Evolutionary conservation across 768 basidiomycete species (phyloP).

Genomic region (Punctularia strigosozonata): DNA sequence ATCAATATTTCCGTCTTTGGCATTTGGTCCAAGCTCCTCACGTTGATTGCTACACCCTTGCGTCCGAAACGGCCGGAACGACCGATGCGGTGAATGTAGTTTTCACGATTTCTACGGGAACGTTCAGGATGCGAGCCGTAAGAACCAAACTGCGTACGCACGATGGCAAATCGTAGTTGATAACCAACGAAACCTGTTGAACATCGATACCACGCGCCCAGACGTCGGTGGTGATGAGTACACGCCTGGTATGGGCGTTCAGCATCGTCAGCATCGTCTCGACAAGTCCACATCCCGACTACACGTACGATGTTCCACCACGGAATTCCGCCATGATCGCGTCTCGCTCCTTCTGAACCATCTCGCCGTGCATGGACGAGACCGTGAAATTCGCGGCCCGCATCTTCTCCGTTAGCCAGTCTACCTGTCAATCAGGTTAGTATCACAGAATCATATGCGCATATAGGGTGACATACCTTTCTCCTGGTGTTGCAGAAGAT

Average conservation of each 20-base stretch:
- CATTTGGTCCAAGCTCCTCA: conserved; percentile 24
- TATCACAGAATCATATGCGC: background rate
- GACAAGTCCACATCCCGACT: conserved; percentile 4
- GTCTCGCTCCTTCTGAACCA: conserved; percentile 92
- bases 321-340: conserved; percentile 97
- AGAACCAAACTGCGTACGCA: conserved; percentile 26
- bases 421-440: conserved; percentile 43
- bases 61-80: conserved; percentile 98
- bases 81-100: conserved; percentile 99
- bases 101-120: conserved; percentile 75
- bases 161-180: conserved; percentile 94
- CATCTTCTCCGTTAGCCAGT: conserved; percentile 99
- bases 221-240: conserved; percentile 91
- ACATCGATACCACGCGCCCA: conserved; percentile 99
- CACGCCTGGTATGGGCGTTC: conserved; percentile 47
- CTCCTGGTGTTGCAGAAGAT: conserved; percentile 98
- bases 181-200: conserved; percentile 93
- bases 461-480: conserved; percentile 48
- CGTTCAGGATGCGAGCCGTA: conserved; percentile 5
- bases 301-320: conserved; percentile 73
- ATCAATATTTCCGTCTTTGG: background rate
- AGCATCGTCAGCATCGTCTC: conserved; percentile 2
- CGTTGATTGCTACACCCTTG: conserved; percentile 99
- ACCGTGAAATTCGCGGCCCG: conserved; percentile 98
- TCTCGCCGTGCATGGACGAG: conserved; percentile 92